Evolutionary conservation across 169 alveolate genomes (phyloP), one percentile per base, ranked within the genome.

Genomic region (Cryptosporidium bovis): DNA sequence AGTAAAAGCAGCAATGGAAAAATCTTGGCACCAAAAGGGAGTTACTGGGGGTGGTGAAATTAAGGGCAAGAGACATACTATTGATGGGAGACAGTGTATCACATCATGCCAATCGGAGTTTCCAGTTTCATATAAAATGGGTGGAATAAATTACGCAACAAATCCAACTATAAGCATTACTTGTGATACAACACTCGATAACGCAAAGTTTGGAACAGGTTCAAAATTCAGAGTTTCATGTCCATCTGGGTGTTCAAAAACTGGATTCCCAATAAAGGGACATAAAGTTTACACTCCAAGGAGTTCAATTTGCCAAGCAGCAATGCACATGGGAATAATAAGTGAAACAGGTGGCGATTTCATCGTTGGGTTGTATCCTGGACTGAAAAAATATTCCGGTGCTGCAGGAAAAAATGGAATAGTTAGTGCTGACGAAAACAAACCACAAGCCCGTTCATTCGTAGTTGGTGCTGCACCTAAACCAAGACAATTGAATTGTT

Each of bases 311-410:
- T 95, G 98, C 90, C 93, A 95, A 87, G 96, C 98, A 7, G 98
- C 97, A n/a, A 92, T 94, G 53, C 98, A 95, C 56, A 92, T 96
- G 44, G 98, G 98, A 6, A 95, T 91, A 20, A 60, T 95, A 15
- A 82, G 84, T 6, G 68, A 77, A 44, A 65, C 82, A 3, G 95
- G 94, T 18, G 94, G 95, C 20, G 93, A 91, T 46, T 85, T 92
- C 24, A 67, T 90, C 10, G 84, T 91, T 64, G 84, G 82, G 18
- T 51, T 90, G n/a, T 90, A 90, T 51, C 91, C 66, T 36, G 93
- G 93, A 50, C 55, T 89, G 34, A 62, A 71, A 34, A 56, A 66
- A 16, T 91, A 91, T 82, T 34, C 69, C 2, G 82, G 91, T 13
- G 77, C 93, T 13, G 66, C 56, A 10, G 93, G 93, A 12, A 65